Evolutionary conservation across 2,329 filamentous ascomycete species (phyloP), one percentile per base, ranked within the genome.

Genomic region (Cytospora mali): DNA sequence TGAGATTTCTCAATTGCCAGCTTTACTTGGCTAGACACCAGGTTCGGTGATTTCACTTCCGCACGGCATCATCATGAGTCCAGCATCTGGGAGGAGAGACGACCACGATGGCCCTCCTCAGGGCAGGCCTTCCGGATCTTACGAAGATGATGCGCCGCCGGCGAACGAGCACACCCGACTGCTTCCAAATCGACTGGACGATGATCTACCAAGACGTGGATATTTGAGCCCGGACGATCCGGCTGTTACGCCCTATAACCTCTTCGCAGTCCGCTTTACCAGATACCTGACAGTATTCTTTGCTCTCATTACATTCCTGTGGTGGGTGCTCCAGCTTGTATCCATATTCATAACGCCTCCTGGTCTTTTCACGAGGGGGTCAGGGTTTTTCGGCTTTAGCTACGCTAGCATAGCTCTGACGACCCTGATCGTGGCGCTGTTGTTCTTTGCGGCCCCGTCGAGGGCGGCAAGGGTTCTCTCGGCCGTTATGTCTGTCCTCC

Each of bases 241-340:
- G 73, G 90, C 90, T 67, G 91, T 96, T 75, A 91, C 92, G 3
- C 95, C 95, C 0, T 97, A 97, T 78, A 99, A 99, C 70, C 85
- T 98, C 42, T 97, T 93, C 89, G 92, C 87, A 64, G 90, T 99
- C 55, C 89, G 95, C 21, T 85, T 90, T 53, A 81, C 95, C 60
- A 87, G 93, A 72, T 91, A 88, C 72, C 75, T 95, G 65, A 94
- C 92, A 6, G 81, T 96, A 61, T 70, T 92, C 42, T 91, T 97
- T 71, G 81, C 94, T 23, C 75, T 87, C 57, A 73, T 93, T 69
- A 91, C 88, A 61, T 92, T 96, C 71, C 71, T 92, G n/a, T 98
- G 94, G 94, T 98, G 95, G 94, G 83, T 92, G 11, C 75, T 97
- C 59, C 81, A 97, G 35, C 82, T 99, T n/a, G 87, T 97, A 18